Base-by-base conservation (phyloP, 768 basidiomycete genomes). In the Galerina sulciceps region DNA sequence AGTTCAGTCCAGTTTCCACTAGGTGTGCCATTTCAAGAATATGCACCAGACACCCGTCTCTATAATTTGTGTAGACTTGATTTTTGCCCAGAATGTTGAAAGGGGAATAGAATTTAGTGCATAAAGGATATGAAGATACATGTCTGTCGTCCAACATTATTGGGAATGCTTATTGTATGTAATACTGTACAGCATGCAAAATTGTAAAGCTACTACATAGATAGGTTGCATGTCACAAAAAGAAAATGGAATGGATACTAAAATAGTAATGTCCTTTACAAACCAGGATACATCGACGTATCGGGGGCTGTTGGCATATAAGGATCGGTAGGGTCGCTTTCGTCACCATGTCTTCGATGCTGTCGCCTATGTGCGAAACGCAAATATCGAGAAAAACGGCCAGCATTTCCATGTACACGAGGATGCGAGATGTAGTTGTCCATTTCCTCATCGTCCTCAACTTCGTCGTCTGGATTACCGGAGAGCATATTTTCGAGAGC, bases 401-500 rank as follows among this genome's bases (percentile, higher is more conserved):
- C 79, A 17, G 72, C 45, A 36, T 46, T 58, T 17, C 20, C 68
- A 37, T 42, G 63, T 38, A 43, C 62, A 41, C 38, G 59, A 26
- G 38, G 49, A 46, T 38, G 51, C 10, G 55, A 18, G 35, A 49
- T 41, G 23, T 53, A 35, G n/a, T 58, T 31, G 56, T 63, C 59
- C 34, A 60, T 45, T 55, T 65, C 63, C 44, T 49, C 57, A 13
- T 70, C 65, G 20, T 69, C 53, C 52, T 67, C 65, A 47, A 44
- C 55, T 10, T 70, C 65, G 11, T 70, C 69, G 23, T 67, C 73
- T 34, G 64, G 48, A 37, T 66, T 59, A 10, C 73, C 68, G 2
- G 73, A 72, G 14, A 88, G 68, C 53, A 88, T 85, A n/a, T 79
- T 78, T 63, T 87, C 84, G 51, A 88, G 73, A 8, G 86, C 82